Conservation (phyloP, 2,329 filamentous ascomycete genomes). For the Aspergillus ibericus region DNA sequence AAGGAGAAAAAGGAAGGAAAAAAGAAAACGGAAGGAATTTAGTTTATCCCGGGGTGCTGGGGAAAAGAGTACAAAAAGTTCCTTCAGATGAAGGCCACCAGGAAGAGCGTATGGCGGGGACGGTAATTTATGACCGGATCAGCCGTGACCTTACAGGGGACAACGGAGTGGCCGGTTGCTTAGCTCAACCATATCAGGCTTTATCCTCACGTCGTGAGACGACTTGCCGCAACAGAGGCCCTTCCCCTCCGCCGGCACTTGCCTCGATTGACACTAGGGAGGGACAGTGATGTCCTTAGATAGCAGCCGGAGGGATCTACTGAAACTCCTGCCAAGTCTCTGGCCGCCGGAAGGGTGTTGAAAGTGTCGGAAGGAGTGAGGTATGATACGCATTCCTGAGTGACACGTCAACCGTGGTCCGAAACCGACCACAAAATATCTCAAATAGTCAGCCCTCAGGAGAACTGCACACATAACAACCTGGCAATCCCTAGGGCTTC, state of each 20-base stretch:
- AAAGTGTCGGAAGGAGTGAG: neutral
- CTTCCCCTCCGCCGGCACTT: neutral
- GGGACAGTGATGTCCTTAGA: neutral
- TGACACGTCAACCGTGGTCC: conserved; percentile 21
- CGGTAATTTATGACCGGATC: conserved; percentile 5
- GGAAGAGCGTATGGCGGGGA: neutral
- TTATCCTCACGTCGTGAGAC: neutral
- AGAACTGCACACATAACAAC: too few species aligned
- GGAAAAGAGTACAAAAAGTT: neutral
- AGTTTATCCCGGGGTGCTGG: neutral
- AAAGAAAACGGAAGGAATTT: neutral
- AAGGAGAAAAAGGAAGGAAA: neutral
- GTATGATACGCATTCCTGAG: conserved; percentile 7
- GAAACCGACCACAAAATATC: conserved; percentile 11
- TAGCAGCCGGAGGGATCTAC: neutral
- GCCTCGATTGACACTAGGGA: neutral
- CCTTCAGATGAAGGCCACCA: neutral
- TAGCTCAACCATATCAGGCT: conserved; percentile 9
- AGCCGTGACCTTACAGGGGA: neutral
- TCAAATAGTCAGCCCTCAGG: neutral
- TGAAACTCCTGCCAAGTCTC: neutral
- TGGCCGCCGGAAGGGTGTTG: neutral
- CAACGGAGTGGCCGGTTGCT: conserved; percentile 9
- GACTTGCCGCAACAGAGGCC: neutral
- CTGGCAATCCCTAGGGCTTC: too few species aligned